Evolutionary conservation across 495 filamentous ascomycete species (phyloP).

Genomic region (Hypoxylon cercidicola): DNA sequence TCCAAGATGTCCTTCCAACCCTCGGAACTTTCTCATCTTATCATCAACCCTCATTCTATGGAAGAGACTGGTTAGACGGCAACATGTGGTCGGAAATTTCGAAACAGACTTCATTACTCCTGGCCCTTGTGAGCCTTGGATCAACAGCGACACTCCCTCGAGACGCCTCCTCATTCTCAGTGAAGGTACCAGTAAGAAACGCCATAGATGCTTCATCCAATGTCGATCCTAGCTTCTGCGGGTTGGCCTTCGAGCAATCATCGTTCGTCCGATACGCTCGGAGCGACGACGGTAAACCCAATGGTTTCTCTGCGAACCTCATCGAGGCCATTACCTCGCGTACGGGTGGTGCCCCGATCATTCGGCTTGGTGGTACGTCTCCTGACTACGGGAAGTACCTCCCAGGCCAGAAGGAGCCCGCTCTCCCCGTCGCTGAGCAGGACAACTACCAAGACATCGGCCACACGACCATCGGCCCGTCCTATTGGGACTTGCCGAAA

Average conservation of each 20-base stretch:
- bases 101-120: slow-evolving; percentile 11
- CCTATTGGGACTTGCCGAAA: slow-evolving; percentile 40
- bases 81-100: slow-evolving; percentile 15
- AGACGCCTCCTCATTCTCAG: slow-evolving; percentile 12
- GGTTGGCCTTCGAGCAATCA: slow-evolving; percentile 43
- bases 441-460: slow-evolving; percentile 46
- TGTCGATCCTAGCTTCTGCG: slow-evolving; percentile 41
- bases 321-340: slow-evolving; percentile 43
- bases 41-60: neutral
- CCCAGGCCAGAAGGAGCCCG: slow-evolving; percentile 41
- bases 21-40: neutral
- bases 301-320: slow-evolving; percentile 43
- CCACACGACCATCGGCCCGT: slow-evolving; percentile 43
- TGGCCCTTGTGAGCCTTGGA: slow-evolving; percentile 19
- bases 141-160: slow-evolving; percentile 24
- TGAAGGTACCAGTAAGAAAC: slow-evolving; percentile 20
- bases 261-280: slow-evolving; percentile 45
- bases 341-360: slow-evolving; percentile 43
- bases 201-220: slow-evolving; percentile 21
- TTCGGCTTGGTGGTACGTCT: slow-evolving; percentile 43
- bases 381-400: slow-evolving; percentile 45
- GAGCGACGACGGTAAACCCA: slow-evolving; percentile 35
- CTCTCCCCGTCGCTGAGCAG: slow-evolving; percentile 41
- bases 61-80: neutral
- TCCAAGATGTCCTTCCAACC: neutral